phyloP scores from a whole-genome alignment of 495 filamentous ascomycete species.

The Penicillium antarcticum region DNA sequence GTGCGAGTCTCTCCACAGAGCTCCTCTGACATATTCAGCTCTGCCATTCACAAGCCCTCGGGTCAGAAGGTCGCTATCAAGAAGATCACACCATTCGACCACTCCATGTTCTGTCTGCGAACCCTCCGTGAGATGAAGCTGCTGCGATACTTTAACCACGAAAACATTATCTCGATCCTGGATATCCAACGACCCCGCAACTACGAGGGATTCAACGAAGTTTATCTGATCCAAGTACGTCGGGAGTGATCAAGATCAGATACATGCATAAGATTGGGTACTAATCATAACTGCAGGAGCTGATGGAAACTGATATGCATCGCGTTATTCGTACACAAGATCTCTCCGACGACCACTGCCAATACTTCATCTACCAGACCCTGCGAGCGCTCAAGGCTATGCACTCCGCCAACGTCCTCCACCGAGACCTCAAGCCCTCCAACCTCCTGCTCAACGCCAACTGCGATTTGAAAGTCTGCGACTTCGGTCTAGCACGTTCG shows the following conservation, averaged over 20 bases:
- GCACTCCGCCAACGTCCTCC: constrained; percentile 98
- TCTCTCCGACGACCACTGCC: constrained; percentile 97
- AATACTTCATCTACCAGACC: constrained; percentile 99
- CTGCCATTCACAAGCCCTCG: constrained; percentile 96
- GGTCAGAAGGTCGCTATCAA: constrained; percentile 99
- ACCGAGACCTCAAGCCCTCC: constrained; percentile 95
- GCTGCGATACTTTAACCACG: constrained; percentile 98
- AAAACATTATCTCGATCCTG: constrained; percentile 99
- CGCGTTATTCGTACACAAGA: constrained; percentile 98
- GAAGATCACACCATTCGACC: constrained; percentile 99
- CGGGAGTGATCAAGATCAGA: background rate
- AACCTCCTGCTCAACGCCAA: constrained; percentile 97
- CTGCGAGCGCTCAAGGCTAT: constrained; percentile 97
- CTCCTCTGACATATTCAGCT: constrained; percentile 55
- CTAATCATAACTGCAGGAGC: constrained; percentile 56
- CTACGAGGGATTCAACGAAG: constrained; percentile 95
- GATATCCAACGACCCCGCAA: constrained; percentile 98
- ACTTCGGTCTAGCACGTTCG: constrained; percentile 93
- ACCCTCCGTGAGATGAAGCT: constrained; percentile 99
- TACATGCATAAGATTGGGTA: background rate
- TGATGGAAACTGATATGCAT: constrained; percentile 99
- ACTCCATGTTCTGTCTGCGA: constrained; percentile 98
- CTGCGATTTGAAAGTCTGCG: constrained; percentile 98
- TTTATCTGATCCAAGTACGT: constrained; percentile 94
- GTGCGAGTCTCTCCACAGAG: background rate